Base-by-base conservation (phyloP, 768 basidiomycete species). In the Russula sp. region DNA sequence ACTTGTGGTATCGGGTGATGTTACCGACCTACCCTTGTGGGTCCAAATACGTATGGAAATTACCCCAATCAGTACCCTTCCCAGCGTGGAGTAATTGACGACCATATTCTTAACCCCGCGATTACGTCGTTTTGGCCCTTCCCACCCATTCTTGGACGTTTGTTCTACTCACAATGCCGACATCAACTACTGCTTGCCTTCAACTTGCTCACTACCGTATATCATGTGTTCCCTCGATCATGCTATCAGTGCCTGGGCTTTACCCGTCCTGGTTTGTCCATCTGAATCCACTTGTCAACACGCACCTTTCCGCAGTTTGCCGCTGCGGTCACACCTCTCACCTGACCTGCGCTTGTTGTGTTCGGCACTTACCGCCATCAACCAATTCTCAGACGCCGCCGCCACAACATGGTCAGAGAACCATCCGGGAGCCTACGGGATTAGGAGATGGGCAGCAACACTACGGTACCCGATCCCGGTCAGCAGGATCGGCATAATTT, bases 11-110 rank as follows among this genome's bases (percentile, higher is more conserved):
- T 49, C 47, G 37, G 40, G 1, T 48, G 20, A 50, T 27, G 20
- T 42, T 55, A 32, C 34, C 22, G 18, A 20, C 20, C 11, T 39
- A 35, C 22, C 27, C 11, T 20, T 18, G 22, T 32, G 34, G 20
- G 39, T 11, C 50, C 34, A 64, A 55, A 49, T 39, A 27, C 32
- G 47, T 27, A 59, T 34, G 40, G 63, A 64, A 59, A 13, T 22
- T 18, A n/a, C 11, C 48, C 22, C 31, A 42, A 55, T 48, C 47
- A 35, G 27, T n/a, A 42, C 52, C 39, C 13, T 22, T 48, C 56
- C 52, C 39, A 20, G 35, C 11, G 45, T 52, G 51, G 40, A 3
- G 7, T 52, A 14, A 8, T 40, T 50, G 8, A 18, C 9, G 14
- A 5, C n/a, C 20, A 45, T 27, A 52, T 52, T 44, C 32, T 54